These are phyloP conservation scores for Rhodotorula sp. DNA, from an alignment of 1,284 basidiomycete species.

Conservation along the genomic window DNA sequence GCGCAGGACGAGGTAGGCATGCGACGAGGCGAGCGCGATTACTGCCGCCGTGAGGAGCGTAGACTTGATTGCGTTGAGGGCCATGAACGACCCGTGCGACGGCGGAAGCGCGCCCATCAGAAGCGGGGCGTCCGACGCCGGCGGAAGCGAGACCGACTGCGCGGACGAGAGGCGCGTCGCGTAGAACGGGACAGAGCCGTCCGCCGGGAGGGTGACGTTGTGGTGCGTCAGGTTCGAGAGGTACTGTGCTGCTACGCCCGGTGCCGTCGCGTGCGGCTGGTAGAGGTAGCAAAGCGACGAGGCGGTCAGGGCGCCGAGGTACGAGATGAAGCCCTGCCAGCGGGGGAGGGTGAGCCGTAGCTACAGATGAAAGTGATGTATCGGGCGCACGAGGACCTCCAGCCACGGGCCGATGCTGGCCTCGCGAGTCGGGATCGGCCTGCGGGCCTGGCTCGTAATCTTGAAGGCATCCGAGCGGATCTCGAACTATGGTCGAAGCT, in stretches of 20 bases:
- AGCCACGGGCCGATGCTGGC: conserved; percentile 96
- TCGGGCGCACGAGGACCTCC: conserved; percentile 64
- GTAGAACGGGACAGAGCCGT: conserved; percentile 16
- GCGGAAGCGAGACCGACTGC: conserved; percentile 6
- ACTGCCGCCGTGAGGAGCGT: conserved; percentile 66
- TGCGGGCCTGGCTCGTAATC: conserved; percentile 78
- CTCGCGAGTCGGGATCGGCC: conserved; percentile 80
- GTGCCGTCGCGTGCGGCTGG: conserved; percentile 52
- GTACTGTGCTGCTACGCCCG: conserved; percentile 12
- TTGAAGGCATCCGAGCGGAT: conserved; percentile 93
- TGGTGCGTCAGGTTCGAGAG: conserved; percentile 16
- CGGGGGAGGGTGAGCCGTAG: too few species aligned
- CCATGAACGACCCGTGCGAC: background rate
- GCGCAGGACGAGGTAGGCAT: conserved; percentile 69
- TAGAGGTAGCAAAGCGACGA: conserved; percentile 84
- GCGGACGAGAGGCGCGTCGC: conserved; percentile 21
- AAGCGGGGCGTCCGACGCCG: conserved; percentile 11
- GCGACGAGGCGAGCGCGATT: conserved; percentile 73
- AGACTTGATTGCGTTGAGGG: conserved; percentile 26
- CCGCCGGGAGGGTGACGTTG: conserved; percentile 20
- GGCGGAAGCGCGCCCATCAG: conserved; percentile 23
- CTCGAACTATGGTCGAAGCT: conserved; percentile 62
- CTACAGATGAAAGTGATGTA: background rate
- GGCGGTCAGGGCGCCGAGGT: conserved; percentile 82
- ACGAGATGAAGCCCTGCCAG: conserved; percentile 69